These are phyloP conservation scores for Leccinum subgranulosum DNA, from an alignment of 768 basidiomycete species.

Conservation along the genomic window DNA sequence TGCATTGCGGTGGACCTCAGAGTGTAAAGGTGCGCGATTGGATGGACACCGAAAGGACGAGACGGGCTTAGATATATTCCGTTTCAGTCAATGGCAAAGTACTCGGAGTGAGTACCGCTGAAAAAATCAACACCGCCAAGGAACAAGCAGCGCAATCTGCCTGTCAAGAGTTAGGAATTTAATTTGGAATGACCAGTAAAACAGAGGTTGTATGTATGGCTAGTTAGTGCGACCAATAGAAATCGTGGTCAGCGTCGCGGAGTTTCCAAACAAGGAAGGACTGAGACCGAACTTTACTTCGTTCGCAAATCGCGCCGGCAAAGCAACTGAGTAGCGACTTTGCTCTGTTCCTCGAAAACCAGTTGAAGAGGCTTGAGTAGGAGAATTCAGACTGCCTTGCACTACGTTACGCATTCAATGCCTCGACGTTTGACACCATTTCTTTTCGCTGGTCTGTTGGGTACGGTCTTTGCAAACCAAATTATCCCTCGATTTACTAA, in stretches of 20 bases:
- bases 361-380: background rate
- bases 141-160: conserved; percentile 46
- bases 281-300: background rate
- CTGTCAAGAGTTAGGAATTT: conserved; percentile 32
- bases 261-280: conserved; percentile 25
- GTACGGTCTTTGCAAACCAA: conserved; percentile 30
- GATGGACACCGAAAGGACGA: background rate
- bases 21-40: conserved; percentile 51
- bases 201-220: no score
- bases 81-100: conserved; percentile 44
- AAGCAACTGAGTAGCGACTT: background rate
- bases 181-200: conserved; percentile 10
- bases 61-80: background rate
- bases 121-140: conserved; percentile 44
- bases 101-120: conserved; percentile 45
- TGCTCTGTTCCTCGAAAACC: background rate
- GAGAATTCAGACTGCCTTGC: background rate
- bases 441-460: conserved; percentile 54
- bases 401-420: conserved; percentile 9
- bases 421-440: conserved; percentile 47
- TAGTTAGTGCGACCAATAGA: background rate
- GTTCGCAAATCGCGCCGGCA: conserved; percentile 3
- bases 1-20: conserved; percentile 46
- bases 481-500: background rate
- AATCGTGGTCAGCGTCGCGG: conserved; percentile 17